A percentile compares a stretch with the other conserved stretches of the same genome.
Evolutionary conservation across 202 grass and related monocot genomes (phyloP).

Genomic region (Elaeis oleifera): DNA sequence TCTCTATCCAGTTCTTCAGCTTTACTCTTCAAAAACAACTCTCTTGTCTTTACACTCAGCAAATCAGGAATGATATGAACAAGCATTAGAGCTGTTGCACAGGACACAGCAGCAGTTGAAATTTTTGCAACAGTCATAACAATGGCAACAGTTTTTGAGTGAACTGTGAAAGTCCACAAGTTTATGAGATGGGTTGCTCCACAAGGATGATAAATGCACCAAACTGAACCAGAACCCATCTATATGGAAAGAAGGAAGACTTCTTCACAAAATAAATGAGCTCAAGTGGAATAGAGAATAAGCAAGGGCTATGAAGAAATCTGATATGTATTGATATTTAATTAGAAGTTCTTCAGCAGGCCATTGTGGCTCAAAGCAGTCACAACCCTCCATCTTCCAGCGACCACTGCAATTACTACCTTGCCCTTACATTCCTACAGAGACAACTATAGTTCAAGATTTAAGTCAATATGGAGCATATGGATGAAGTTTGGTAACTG

Average conservation of each 20-base stretch:
- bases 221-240: constrained; percentile 78
- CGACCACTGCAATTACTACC: background rate
- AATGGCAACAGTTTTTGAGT: constrained; percentile 45
- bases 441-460: too few species aligned
- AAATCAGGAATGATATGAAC: constrained; percentile 77
- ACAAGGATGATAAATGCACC: constrained; percentile 73
- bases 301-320: constrained; percentile 87
- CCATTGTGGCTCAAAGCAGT: constrained; percentile 26
- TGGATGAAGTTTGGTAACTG: too few species aligned
- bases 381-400: constrained; percentile 21
- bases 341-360: constrained; percentile 19
- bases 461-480: too few species aligned
- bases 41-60: constrained; percentile 63
- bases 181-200: constrained; percentile 78
- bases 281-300: constrained; percentile 86
- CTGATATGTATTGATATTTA: constrained; percentile 92
- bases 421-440: constrained; percentile 27
- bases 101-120: constrained; percentile 69
- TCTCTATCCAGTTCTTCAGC: constrained; percentile 73
- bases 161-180: constrained; percentile 56
- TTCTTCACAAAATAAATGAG: constrained; percentile 83
- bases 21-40: constrained; percentile 71
- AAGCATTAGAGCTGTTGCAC: constrained; percentile 80
- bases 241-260: constrained; percentile 67
- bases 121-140: constrained; percentile 64